phyloP scores from a whole-genome alignment of 495 filamentous ascomycete genomes.

The Aspergillus panamensis region DNA sequence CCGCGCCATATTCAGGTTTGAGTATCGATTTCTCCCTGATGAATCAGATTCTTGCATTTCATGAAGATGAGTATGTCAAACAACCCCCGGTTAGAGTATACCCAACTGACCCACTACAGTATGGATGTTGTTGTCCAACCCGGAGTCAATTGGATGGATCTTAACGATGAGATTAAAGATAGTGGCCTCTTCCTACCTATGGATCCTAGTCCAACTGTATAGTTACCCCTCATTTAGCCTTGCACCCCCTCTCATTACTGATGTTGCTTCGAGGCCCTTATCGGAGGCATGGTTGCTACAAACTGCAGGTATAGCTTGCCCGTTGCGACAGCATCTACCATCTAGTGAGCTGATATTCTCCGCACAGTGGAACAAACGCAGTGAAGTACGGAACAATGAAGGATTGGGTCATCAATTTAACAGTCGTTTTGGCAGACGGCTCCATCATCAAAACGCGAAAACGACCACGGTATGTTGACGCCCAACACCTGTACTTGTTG shows the following conservation, averaged over 20 bases:
- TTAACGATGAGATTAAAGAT: slow-evolving; percentile 66
- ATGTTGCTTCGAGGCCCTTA: slow-evolving; percentile 43
- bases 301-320: slow-evolving; percentile 52
- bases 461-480: slow-evolving; percentile 20
- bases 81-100: not conserved
- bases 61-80: slow-evolving; percentile 56
- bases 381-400: slow-evolving; percentile 88
- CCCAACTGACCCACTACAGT: not conserved
- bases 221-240: not conserved
- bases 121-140: slow-evolving; percentile 19
- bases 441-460: slow-evolving; percentile 71
- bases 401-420: slow-evolving; percentile 82
- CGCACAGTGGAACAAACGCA: slow-evolving; percentile 66
- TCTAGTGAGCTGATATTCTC: not conserved
- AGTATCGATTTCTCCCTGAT: slow-evolving; percentile 79
- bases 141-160: slow-evolving; percentile 50
- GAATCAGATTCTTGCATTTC: slow-evolving; percentile 68
- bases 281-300: slow-evolving; percentile 86
- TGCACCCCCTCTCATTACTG: not conserved
- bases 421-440: slow-evolving; percentile 82
- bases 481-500: too few species aligned
- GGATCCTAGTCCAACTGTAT: slow-evolving; percentile 56
- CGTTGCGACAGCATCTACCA: too few species aligned
- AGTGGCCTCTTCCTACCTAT: slow-evolving; percentile 77
- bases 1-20: slow-evolving; percentile 72